A percentile compares a stretch with the other conserved stretches of the same genome.
Conservation (phyloP, 305 asterid species). For the Plantago rigida region DNA sequence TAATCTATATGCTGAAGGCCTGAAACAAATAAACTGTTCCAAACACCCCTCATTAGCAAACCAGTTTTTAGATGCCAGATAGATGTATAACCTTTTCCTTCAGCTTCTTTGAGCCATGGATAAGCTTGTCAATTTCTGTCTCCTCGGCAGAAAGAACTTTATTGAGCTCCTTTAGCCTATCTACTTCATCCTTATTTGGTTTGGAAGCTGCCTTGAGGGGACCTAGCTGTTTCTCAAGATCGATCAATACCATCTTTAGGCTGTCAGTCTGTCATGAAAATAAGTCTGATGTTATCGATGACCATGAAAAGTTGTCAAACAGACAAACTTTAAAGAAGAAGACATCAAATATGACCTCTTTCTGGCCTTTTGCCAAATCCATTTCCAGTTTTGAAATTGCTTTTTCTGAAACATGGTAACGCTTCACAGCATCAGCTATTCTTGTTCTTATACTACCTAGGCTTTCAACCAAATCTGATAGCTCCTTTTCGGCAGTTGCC, state of each 20-base stretch:
- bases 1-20: not conserved
- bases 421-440: constrained; percentile 52
- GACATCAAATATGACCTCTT: constrained; percentile 49
- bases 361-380: constrained; percentile 71
- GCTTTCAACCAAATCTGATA: constrained; percentile 53
- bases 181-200: constrained; percentile 60
- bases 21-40: not conserved
- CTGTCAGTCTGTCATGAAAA: constrained; percentile 56
- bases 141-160: constrained; percentile 58
- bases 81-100: constrained; percentile 61
- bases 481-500: constrained; percentile 67
- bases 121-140: constrained; percentile 62
- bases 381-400: constrained; percentile 59
- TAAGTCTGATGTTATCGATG: constrained; percentile 1
- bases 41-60: not conserved
- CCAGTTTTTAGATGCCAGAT: constrained; percentile 5
- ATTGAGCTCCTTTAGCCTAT: constrained; percentile 55
- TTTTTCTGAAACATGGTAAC: constrained; percentile 54
- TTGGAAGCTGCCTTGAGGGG: constrained; percentile 58
- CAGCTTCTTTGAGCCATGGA: constrained; percentile 61
- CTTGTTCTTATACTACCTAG: constrained; percentile 39
- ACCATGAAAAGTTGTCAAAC: constrained; percentile 14
- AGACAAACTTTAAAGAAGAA: constrained; percentile 14
- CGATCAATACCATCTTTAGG: constrained; percentile 46
- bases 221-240: constrained; percentile 65